Conservation (phyloP, 2,329 filamentous ascomycete genomes). For the Didymella lethalis region DNA sequence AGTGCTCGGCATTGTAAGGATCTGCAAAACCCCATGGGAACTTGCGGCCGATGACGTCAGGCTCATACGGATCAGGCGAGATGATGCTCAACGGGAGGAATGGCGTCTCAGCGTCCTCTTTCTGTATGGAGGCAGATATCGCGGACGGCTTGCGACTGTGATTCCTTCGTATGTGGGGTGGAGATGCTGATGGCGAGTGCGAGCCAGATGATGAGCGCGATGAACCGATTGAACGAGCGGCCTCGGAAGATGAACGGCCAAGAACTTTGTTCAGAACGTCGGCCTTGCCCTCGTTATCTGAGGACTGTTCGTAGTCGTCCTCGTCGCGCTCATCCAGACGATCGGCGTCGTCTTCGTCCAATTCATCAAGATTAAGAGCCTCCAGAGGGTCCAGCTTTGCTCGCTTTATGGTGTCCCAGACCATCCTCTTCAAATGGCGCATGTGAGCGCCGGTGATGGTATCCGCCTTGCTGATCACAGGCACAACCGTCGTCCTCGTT, state of each 20-base stretch:
- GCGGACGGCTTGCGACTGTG: conserved; percentile 54
- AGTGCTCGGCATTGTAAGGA: conserved; percentile 88
- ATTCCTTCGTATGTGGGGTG: conserved; percentile 41
- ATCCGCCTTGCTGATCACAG: conserved; percentile 95
- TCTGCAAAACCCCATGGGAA: conserved; percentile 98
- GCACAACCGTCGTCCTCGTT: conserved; percentile 93
- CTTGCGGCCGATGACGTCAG: conserved; percentile 77
- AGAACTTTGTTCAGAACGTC: conserved; percentile 51
- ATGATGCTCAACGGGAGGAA: conserved; percentile 91
- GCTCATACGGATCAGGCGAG: conserved; percentile 90
- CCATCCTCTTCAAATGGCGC: conserved; percentile 86
- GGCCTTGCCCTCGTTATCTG: conserved; percentile 44
- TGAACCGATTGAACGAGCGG: conserved; percentile 44
- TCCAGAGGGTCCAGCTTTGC: conserved; percentile 89
- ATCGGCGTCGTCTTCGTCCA: conserved; percentile 67
- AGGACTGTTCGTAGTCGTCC: conserved; percentile 53
- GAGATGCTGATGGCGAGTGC: conserved; percentile 45
- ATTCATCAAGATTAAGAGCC: conserved; percentile 80
- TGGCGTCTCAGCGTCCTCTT: conserved; percentile 60
- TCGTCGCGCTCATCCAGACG: conserved; percentile 61
- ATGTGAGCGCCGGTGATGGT: conserved; percentile 96
- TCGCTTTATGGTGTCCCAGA: conserved; percentile 86
- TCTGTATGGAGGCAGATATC: conserved; percentile 49
- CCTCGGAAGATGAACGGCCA: conserved; percentile 50
- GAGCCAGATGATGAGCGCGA: conserved; percentile 43